Conservation (phyloP, 2,329 filamentous ascomycete genomes). For the Furcasterigmium sp. region DNA sequence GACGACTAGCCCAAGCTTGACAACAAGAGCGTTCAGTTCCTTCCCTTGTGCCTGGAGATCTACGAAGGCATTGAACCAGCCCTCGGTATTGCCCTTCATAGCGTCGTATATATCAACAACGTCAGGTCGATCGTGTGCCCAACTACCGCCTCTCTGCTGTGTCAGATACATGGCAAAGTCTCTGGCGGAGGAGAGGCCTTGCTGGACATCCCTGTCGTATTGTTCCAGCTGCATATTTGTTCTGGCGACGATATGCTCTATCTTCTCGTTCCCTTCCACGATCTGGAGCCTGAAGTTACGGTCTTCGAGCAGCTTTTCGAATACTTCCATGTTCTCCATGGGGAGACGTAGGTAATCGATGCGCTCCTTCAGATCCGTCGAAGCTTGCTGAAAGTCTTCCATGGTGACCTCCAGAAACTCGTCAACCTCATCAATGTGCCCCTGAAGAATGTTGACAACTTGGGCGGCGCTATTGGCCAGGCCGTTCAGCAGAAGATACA, state of each 20-base stretch:
- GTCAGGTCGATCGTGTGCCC: constrained; percentile 56
- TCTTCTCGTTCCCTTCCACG: constrained; percentile 81
- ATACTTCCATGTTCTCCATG: constrained; percentile 74
- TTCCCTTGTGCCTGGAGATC: constrained; percentile 70
- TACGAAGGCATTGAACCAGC: constrained; percentile 78
- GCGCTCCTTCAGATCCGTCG: constrained; percentile 72
- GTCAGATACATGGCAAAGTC: constrained; percentile 74
- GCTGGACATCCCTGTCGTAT: constrained; percentile 70
- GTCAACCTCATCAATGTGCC: constrained; percentile 91
- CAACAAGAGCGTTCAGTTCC: constrained; percentile 63
- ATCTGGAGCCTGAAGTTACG: constrained; percentile 77
- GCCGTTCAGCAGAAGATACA: constrained; percentile 79
- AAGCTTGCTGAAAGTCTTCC: constrained; percentile 77
- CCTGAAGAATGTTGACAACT: constrained; percentile 83
- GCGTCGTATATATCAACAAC: constrained; percentile 72
- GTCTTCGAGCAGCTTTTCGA: constrained; percentile 84
- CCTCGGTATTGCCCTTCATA: constrained; percentile 89
- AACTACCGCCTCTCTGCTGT: constrained; percentile 56
- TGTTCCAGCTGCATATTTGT: constrained; percentile 73
- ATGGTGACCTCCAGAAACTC: constrained; percentile 81
- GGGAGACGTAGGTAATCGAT: constrained; percentile 77
- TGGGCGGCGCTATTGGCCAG: constrained; percentile 85
- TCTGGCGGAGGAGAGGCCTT: constrained; percentile 70
- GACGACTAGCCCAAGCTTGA: constrained; percentile 70
- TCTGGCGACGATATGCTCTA: constrained; percentile 81